Conservation (phyloP, 176 grass and related monocot genomes). For the Bonia amplexicaulis region DNA sequence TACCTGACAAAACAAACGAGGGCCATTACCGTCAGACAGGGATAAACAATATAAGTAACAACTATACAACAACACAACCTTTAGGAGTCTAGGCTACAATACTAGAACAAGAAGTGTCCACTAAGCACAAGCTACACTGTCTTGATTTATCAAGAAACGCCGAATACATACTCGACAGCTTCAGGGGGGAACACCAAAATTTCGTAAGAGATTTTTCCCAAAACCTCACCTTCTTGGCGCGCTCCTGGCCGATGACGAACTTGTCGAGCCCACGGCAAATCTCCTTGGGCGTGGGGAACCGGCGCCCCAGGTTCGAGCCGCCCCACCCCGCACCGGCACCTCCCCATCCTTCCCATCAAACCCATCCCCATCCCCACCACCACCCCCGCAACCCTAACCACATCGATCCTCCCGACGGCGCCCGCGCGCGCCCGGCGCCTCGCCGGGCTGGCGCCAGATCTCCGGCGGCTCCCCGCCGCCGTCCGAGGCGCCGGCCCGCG, state of each 20-base stretch:
- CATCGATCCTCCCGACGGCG: constrained; percentile 39
- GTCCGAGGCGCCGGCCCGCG: background rate
- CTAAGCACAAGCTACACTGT: background rate
- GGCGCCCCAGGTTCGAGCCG: constrained; percentile 38
- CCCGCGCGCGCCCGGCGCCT: background rate
- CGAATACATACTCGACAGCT: background rate
- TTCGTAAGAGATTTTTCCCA: no score
- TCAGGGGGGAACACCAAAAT: background rate
- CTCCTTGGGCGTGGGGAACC: constrained; percentile 60
- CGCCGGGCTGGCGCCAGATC: constrained; percentile 62
- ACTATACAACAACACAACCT: background rate
- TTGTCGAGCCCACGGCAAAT: constrained; percentile 56
- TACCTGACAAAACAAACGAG: background rate
- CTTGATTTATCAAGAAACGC: background rate
- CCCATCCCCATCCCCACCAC: constrained; percentile 24
- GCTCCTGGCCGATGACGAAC: constrained; percentile 67
- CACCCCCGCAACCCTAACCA: constrained; percentile 39
- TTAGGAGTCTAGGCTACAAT: background rate
- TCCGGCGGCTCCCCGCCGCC: constrained; percentile 51
- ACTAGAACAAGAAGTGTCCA: background rate
- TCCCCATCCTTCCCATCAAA: constrained; percentile 30
- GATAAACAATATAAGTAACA: background rate
- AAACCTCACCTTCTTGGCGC: constrained; percentile 55
- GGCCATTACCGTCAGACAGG: background rate
- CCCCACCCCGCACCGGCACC: constrained; percentile 28